Base-by-base conservation (phyloP, 2,329 filamentous ascomycete species). In the Cordyceps tenuipes region DNA sequence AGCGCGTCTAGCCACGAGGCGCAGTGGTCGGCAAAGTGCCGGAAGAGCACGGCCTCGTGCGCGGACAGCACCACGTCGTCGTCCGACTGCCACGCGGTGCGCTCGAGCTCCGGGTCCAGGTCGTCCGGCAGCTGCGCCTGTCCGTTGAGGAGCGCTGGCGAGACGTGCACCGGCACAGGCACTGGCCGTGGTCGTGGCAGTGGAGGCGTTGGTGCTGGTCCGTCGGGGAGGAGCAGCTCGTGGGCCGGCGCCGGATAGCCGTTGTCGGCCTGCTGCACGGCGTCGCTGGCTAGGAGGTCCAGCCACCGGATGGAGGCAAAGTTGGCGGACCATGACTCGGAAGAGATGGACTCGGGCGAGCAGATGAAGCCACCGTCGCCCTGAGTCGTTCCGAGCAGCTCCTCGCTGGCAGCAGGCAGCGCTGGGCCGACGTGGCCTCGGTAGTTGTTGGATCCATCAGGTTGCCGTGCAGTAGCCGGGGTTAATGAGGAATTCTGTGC, bases 221-320 rank as follows among this genome's bases (percentile, higher is more conserved):
- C 49, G 15, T 51, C 31, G 2, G 50, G n/a, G 2, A 34, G 3
- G 13, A 6, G 50, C 19, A 41, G 1, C 0, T 67, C 68, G 8
- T 66, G 63, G 0, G 66, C 64, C 41, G 69, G 58, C 1, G 41
- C 41, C 41, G 68, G 68, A 61, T 72, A 70, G n/a, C 63, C 62
- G 26, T 65, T 66, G 56, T 71, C 70, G 4, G 70, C 69, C 53
- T 72, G 68, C 53, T 72, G 68, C 1, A 61, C 57, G 0, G 52
- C 61, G 26, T 59, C 51, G 2, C 50, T 63, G 19, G 58, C 53
- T 29, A 67, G 58, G 19, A 67, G 61, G 19, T 61, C 66, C 3
- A 67, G 58, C 66, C 66, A 67, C 17, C 63, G 63, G 0, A 60
- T 61, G 3, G 62, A 61, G 2, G 63, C 62, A 54, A 69, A 62